phyloP scores from a whole-genome alignment of 164 flowering plant genomes.

The Malania oleifera region DNA sequence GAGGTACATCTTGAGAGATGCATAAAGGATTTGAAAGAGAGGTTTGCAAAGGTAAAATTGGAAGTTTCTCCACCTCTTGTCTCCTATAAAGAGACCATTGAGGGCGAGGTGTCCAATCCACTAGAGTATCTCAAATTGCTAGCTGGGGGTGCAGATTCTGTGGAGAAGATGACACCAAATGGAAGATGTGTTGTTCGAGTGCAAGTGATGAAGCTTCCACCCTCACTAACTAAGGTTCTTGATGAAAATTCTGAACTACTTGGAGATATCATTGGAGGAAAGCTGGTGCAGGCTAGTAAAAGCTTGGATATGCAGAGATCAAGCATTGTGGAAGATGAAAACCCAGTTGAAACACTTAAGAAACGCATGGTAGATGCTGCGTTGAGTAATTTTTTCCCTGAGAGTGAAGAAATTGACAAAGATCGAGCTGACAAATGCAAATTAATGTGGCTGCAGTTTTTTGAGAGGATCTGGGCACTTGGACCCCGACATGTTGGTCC shows the following conservation, averaged over 20 bases:
- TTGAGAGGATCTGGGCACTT: constrained; percentile 82
- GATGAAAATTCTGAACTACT: constrained; percentile 77
- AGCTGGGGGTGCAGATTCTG: constrained; percentile 39
- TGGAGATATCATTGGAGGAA: constrained; percentile 55
- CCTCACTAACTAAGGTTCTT: constrained; percentile 64
- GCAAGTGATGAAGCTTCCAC: constrained; percentile 71
- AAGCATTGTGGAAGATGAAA: constrained; percentile 33
- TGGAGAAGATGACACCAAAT: constrained; percentile 72
- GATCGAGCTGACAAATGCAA: constrained; percentile 57
- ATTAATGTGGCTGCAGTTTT: constrained; percentile 49
- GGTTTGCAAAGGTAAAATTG: constrained; percentile 79
- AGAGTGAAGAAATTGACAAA: constrained; percentile 36
- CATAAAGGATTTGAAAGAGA: constrained; percentile 79
- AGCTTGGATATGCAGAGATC: constrained; percentile 28
- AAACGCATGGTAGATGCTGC: constrained; percentile 62
- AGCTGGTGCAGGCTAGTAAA: constrained; percentile 33
- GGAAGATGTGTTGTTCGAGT: constrained; percentile 75
- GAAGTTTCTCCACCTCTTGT: constrained; percentile 92
- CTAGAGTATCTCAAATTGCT: constrained; percentile 47
- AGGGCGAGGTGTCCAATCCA: constrained; percentile 49
- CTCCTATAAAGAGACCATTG: constrained; percentile 81
- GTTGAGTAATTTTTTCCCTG: constrained; percentile 40
- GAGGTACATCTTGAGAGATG: constrained; percentile 95
- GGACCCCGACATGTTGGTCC: constrained; percentile 89
- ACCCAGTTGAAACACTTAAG: constrained; percentile 48